Base-by-base conservation (phyloP, 495 filamentous ascomycete genomes). In the Neohortaea acidophila region DNA sequence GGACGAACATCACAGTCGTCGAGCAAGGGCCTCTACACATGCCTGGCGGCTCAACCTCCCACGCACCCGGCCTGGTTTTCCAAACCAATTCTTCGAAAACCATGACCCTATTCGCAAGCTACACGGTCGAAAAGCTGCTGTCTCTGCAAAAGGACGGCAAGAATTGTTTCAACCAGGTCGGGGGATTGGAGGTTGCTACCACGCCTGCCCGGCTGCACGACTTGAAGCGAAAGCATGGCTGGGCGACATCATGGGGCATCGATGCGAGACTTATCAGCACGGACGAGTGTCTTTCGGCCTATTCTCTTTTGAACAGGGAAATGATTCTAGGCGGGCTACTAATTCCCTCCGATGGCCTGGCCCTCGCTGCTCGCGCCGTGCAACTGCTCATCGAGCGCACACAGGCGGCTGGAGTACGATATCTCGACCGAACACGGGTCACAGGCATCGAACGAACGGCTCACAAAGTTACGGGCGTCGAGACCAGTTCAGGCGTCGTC, bases 11-110 rank as follows among this genome's bases (percentile, higher is more conserved):
- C 52, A 68, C 65, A n/a, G 62, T 70, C 44, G 53, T 70, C 43
- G 66, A 70, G 43, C 66, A 70, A 39, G 66, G 66, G 8, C 66
- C 66, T 17, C 41, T 70, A 22, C 38, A 58, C 34, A 58, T 70
- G 57, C 66, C 66, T 2, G 66, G 66, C 13, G 66, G 66, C 26
- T 70, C 66, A 17, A 68, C 66, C 0, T 68, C 65, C 7, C 66
- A 70, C 28, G 66, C 66, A 7, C 66, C 66, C 0, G 66, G 66
- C 10, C 55, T 68, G 13, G 66, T 70, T 7, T 70, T 68, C 50
- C 64, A 70, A 28, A 68, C 62, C 15, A 62, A 51, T 21, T 43
- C 60, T 0, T 67, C 62, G 2, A 70, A 67, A 46, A 65, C 63
- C 3, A 66, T 70, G 65, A 67, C 62, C 23, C 46, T 51, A 12